Evolutionary conservation across 2,329 filamentous ascomycete genomes (phyloP).

Genomic region (Ceratocystis albifundus): DNA sequence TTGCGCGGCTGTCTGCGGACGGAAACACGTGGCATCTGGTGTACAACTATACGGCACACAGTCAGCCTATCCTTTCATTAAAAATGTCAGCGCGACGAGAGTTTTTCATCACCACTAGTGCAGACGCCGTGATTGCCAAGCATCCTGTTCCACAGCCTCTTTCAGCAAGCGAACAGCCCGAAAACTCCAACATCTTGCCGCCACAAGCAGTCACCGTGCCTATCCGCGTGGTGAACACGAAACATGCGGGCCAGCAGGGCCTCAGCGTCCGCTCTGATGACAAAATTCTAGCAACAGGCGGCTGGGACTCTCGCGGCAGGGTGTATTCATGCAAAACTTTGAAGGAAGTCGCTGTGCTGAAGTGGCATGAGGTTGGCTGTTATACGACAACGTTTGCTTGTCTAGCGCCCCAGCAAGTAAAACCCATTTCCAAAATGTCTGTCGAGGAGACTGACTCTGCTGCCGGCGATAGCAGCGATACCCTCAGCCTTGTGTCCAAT

Average conservation of each 20-base stretch:
- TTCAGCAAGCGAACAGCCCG: neutral
- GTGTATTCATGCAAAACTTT: constrained; percentile 73
- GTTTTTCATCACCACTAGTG: constrained; percentile 67
- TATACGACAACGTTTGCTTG: constrained; percentile 66
- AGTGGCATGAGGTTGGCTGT: constrained; percentile 85
- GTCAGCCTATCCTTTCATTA: constrained; percentile 71
- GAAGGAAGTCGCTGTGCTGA: constrained; percentile 80
- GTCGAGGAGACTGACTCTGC: neutral
- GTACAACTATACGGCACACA: constrained; percentile 58
- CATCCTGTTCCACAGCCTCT: constrained; percentile 47
- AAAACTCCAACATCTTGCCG: neutral
- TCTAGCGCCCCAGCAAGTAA: constrained; percentile 26
- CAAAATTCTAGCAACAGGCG: constrained; percentile 75
- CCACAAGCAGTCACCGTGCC: constrained; percentile 29
- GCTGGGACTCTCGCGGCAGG: constrained; percentile 75
- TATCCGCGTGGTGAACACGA: constrained; percentile 58
- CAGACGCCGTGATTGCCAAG: constrained; percentile 67
- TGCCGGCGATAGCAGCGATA: neutral
- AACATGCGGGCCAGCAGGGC: constrained; percentile 81
- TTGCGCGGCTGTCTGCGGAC: constrained; percentile 43
- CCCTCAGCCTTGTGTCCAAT: constrained; percentile 6
- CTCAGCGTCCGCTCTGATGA: constrained; percentile 67
- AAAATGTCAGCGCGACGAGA: constrained; percentile 40
- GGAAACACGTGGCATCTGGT: constrained; percentile 38
- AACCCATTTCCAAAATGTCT: neutral